A percentile compares a stretch with the other conserved stretches of the same genome.
Evolutionary conservation across 75 land plant genomes (phyloP).

Genomic region (Adiantum capillusveneris): DNA sequence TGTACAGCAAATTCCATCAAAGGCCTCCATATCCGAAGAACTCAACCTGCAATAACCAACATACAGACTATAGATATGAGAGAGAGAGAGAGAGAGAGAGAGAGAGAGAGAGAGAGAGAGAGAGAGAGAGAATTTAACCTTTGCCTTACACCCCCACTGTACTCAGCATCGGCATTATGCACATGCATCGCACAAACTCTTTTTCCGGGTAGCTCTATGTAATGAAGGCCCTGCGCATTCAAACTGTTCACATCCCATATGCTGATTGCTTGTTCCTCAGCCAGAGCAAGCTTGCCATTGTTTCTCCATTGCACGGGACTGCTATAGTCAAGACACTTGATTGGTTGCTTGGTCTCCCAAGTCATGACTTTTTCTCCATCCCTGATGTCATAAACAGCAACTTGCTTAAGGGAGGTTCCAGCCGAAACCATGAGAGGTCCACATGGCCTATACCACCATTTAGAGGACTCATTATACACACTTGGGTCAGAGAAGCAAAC

Average conservation of each 20-base stretch:
- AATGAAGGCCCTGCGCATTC: conserved; percentile 44
- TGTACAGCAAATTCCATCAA: conserved; percentile 87
- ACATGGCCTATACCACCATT: conserved; percentile 93
- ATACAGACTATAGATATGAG: too few relatives aligned
- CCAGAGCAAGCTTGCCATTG: conserved; percentile 68
- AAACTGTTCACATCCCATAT: conserved; percentile 84
- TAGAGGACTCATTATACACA: conserved; percentile 24
- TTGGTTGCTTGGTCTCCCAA: conserved; percentile 59
- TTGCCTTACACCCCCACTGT: conserved; percentile 91
- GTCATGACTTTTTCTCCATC: conserved; percentile 85
- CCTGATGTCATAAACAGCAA: conserved; percentile 73
- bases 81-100: too few relatives aligned
- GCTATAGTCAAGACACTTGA: conserved; percentile 52
- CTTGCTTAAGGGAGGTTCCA: conserved; percentile 47
- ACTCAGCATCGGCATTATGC: conserved; percentile 79
- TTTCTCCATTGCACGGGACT: conserved; percentile 94
- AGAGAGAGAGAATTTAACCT: conserved; percentile 32
- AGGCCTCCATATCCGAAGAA: conserved; percentile 75
- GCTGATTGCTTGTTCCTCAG: conserved; percentile 63
- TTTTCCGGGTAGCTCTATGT: conserved; percentile 40
- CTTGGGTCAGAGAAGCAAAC: too few relatives aligned
- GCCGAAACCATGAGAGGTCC: conserved; percentile 77
- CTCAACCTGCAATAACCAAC: conserved; percentile 43
- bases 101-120: neutral
- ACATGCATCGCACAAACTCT: conserved; percentile 70